Evolutionary conservation across 192 early-diverging fungal species (phyloP), one percentile per base, ranked within the genome.

Genomic region (Podila clonocystis): DNA sequence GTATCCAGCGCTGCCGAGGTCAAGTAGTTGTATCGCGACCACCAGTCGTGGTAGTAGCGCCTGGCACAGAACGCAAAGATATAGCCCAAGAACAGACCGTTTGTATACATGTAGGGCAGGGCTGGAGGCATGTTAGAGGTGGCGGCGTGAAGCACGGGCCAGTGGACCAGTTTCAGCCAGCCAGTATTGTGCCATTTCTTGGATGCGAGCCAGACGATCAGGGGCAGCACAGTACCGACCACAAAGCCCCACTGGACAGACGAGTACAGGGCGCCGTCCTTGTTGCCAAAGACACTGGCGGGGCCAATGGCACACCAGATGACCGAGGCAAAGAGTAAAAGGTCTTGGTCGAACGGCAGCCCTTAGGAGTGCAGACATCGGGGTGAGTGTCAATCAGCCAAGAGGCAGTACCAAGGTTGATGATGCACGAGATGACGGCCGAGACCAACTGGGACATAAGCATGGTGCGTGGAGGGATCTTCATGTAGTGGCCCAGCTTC

Each of bases 291-390:
- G 82, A 93, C 87, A 7, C 86, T 74, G 17, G 36, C 61, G 9
- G 93, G 90, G 31, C 89, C 89, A 72, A 94, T 91, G 5, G 88
- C 83, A 17, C 93, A 92, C 92, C 92, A 94, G 61, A 94, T 89
- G 29, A 87, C 83, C 26, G 84, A 89, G 26, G 86, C 90, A 63
- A n/a, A n/a, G 84, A 85, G 83, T 84, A 88, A 62, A 93, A 94
- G 49, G 83, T 84, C 2, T 50, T 50, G 55, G 84, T 82, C 33
- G 41, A 73, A 50, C 73, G 74, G 48, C 86, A 87, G 49, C 66
- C 86, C 0, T 0, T 67, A 3, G 52, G 11, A 15, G 77, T 83
- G 71, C 86, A 87, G n/a, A 87, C 82, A 65, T 72, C 52, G n/a
- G 57, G 49, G 9, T 74, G 65, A 29, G 76, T 75, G 30, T 73